Percentiles rank a stretch among this genome's conserved stretches.
Conservation (phyloP, 2,329 filamentous ascomycete species). For the Fusarium redolens region DNA sequence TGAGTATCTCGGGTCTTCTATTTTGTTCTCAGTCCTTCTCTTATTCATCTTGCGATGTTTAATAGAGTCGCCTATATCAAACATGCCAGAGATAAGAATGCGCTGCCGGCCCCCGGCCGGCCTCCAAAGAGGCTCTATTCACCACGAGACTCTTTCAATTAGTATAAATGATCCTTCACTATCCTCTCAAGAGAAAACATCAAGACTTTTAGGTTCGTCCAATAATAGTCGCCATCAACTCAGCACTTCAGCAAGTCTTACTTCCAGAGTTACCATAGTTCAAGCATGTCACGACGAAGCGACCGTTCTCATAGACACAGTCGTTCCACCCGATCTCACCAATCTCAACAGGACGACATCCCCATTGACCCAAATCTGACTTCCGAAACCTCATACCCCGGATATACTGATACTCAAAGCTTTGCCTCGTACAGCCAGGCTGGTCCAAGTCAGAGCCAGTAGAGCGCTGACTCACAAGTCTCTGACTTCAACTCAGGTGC, state of each 20-base stretch:
- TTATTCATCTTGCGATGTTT: neutral
- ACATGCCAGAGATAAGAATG: neutral
- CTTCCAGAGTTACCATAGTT: neutral
- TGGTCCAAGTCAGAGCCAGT: constrained; percentile 36
- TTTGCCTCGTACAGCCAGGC: constrained; percentile 14
- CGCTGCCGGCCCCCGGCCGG: constrained; percentile 13
- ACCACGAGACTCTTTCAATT: neutral
- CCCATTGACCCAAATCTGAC: constrained; percentile 19
- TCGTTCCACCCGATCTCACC: constrained; percentile 17
- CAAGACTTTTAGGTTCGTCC: neutral
- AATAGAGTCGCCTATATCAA: neutral
- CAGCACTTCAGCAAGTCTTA: fast-evolving
- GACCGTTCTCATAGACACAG: constrained; percentile 22
- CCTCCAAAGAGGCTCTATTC: neutral
- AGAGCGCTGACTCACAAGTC: constrained; percentile 28
- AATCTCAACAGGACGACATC: constrained; percentile 19
- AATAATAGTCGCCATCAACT: too few relatives aligned
- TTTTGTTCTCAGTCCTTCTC: neutral
- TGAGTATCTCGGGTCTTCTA: neutral
- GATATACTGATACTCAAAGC: neutral
- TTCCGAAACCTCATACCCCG: neutral
- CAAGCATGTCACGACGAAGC: constrained; percentile 31
- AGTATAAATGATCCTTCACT: neutral
- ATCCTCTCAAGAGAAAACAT: neutral
- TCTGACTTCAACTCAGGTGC: constrained; percentile 16